Base-by-base conservation (phyloP, 345 rosid species). In the Hevea brasiliensis region DNA sequence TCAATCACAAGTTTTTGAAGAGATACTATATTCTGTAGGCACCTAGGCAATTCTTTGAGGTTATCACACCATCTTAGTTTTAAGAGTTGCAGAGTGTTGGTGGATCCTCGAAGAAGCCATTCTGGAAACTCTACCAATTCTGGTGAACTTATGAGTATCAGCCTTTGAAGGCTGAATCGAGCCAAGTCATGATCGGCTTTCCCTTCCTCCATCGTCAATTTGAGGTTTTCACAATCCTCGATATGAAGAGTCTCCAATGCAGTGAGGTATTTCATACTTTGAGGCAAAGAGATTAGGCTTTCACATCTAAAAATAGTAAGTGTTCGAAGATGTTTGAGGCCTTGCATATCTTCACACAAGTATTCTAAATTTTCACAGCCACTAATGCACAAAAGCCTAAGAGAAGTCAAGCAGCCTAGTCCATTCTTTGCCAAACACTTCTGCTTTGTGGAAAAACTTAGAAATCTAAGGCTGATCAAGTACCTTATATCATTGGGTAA, bases 181-280 rank as follows among this genome's bases (percentile, higher is more conserved):
- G 21, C 8, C 0, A 41, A 35, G 9, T 18, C 41, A 1, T 58
- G 57, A 41, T 29, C n/a, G 18, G 65, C 51, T 15, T 35, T 41
- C 44, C 44, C 50, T 47, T 21, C 60, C 7, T 8, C 56, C 37
- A 72, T 61, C 51, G 51, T 12, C 29, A 83, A 70, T 61, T 32
- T 14, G 35, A 83, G 71, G 6, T 37, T 57, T 18, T 15, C 67
- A 24, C 84, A 80, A n/a, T n/a, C n/a, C n/a, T n/a, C n/a, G n/a
- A n/a, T n/a, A n/a, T n/a, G n/a, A n/a, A n/a, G n/a, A n/a, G n/a
- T n/a, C n/a, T n/a, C n/a, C n/a, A n/a, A n/a, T n/a, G n/a, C n/a
- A n/a, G n/a, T n/a, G n/a, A n/a, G n/a, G n/a, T n/a, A n/a, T n/a
- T n/a, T n/a, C n/a, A n/a, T n/a, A n/a, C n/a, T n/a, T n/a, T n/a